Conservation (phyloP, 495 filamentous ascomycete genomes). For the Oidiodendron maius region DNA sequence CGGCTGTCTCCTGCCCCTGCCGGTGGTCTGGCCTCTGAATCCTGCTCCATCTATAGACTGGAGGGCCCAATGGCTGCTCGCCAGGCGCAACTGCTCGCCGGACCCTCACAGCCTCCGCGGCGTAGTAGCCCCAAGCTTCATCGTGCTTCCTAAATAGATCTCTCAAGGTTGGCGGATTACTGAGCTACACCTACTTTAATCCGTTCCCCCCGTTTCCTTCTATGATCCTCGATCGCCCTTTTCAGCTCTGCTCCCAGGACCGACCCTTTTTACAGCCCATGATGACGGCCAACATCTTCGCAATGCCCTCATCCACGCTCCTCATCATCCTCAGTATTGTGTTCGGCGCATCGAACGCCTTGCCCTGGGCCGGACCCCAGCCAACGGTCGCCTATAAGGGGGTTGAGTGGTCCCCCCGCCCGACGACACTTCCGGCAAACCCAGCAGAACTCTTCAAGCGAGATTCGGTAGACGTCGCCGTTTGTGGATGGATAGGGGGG, state of each 20-base stretch:
- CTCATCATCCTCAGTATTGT: constrained; percentile 16
- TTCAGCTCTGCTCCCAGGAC: background rate
- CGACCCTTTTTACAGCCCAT: constrained; percentile 1
- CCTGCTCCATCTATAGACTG: background rate
- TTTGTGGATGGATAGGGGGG: constrained; percentile 23
- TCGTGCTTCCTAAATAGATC: too few species aligned
- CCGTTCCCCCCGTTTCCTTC: background rate
- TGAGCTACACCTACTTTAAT: background rate
- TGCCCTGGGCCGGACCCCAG: constrained; percentile 15
- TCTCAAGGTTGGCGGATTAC: constrained; percentile 6
- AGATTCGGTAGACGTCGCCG: constrained; percentile 11
- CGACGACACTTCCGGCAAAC: constrained; percentile 13
- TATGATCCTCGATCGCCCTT: constrained; percentile 5
- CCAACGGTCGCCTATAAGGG: constrained; percentile 15
- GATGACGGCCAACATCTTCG: constrained; percentile 21
- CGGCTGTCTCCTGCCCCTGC: background rate
- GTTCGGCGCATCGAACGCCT: constrained; percentile 9
- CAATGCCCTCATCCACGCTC: constrained; percentile 19
- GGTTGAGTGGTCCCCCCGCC: constrained; percentile 17
- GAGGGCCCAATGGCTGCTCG: background rate
- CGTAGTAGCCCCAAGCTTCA: background rate
- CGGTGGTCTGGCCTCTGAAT: background rate
- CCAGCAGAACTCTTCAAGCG: constrained; percentile 19
- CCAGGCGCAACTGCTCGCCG: background rate
- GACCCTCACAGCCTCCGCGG: constrained; percentile 10